phyloP scores from a whole-genome alignment of 2,329 filamentous ascomycete species.

The Arthrobotrys iridis region DNA sequence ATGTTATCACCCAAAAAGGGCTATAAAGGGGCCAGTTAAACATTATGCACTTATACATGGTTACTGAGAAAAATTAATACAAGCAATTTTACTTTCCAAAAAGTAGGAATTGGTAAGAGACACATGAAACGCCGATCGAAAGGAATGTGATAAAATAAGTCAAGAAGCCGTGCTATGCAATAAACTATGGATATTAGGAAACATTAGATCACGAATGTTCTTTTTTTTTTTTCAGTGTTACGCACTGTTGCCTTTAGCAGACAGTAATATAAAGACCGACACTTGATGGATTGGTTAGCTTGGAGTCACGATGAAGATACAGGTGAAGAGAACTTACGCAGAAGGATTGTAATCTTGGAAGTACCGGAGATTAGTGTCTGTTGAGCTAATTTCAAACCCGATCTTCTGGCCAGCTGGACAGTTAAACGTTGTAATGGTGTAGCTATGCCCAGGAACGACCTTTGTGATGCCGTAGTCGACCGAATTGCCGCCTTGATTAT shows the following conservation, averaged over 20 bases:
- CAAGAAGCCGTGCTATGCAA: conserved; percentile 29
- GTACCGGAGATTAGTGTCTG: conserved; percentile 68
- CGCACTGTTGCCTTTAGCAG: not conserved
- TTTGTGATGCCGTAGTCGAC: conserved; percentile 63
- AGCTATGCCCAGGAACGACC: conserved; percentile 68
- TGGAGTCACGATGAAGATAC: not conserved
- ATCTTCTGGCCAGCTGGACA: conserved; percentile 68
- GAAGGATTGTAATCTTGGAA: conserved; percentile 72
- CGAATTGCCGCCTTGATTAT: conserved; percentile 65
- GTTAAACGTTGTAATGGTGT: conserved; percentile 66
- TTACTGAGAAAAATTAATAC: not conserved
- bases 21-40: conserved; percentile 9
- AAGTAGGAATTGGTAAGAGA: not conserved
- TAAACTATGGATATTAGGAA: not conserved
- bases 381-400: conserved; percentile 66
- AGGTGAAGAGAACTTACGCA: conserved; percentile 32
- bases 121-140: conserved; percentile 39
- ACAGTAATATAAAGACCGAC: conserved; percentile 45
- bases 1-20: not conserved
- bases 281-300: conserved; percentile 18
- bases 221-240: not conserved
- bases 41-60: conserved; percentile 4
- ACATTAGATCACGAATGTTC: conserved; percentile 6
- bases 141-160: conserved; percentile 38
- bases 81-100: not conserved